Base-by-base conservation (phyloP, 495 filamentous ascomycete species). In the Pseudevernia furfuracea region DNA sequence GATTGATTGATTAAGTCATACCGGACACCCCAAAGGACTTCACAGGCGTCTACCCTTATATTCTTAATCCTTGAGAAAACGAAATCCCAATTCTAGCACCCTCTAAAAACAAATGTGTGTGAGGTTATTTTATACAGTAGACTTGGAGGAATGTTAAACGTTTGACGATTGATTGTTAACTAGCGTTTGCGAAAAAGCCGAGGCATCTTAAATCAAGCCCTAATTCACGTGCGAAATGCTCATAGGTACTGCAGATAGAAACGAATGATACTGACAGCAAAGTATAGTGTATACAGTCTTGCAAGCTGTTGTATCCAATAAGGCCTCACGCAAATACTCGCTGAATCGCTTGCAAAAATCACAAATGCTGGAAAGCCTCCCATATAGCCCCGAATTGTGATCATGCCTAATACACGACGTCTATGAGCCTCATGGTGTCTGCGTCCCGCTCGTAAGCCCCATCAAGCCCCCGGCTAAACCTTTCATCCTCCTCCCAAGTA, bases 401-500 rank as follows among this genome's bases (percentile, higher is more conserved):
- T 4, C 1, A 2, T 32, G 8, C n/a, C 32, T 32, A 17, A 34
- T 34, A 21, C 15, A 53, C 11, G 28, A 55, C 52, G n/a, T 48
- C n/a, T n/a, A 23, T 48, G 44, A 46, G 12, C n/a, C 10, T 66
- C 64, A 69, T 57, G 67, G 67, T 43, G 67, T 67, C 49, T 34
- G 49, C n/a, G 65, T 63, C 37, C 67, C 67, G 14, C 62, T 63
- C 32, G 32, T 36, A 48, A 81, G 69, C 11, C 90, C 88, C 75
- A 90, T 92, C 78, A 97, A 78, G 14, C 88, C 84, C 7, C 88
- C 85, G 10, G 89, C 86, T 34, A 97, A 73, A 9, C 89, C 90
- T 70, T 89, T 84, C 92, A 97, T 97, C 49, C 92, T 78, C 61
- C 92, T 78, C 10, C 87, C 85, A 19, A 97, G 73, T 62, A 97